phyloP scores from a whole-genome alignment of 257 asterid species.

The Solanum ossicruentum region DNA sequence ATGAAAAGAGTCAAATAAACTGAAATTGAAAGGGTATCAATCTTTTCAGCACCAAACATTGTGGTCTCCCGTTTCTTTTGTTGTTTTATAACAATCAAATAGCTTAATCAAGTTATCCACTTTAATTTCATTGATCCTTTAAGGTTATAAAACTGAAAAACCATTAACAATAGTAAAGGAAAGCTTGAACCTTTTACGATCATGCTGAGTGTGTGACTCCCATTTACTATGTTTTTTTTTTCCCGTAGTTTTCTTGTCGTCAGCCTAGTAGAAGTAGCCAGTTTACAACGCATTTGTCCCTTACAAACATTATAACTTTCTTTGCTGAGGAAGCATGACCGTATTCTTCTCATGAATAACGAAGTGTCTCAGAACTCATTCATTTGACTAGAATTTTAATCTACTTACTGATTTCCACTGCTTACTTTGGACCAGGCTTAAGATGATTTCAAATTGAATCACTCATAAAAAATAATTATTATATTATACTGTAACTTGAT shows the following conservation, averaged over 20 bases:
- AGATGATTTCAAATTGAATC: background rate
- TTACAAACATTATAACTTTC: background rate
- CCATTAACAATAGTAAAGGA: background rate
- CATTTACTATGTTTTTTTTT: background rate
- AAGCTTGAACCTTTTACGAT: background rate
- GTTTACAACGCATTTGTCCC: background rate
- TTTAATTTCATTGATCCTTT: background rate
- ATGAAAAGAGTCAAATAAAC: background rate
- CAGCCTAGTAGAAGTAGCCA: background rate
- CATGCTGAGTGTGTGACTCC: background rate
- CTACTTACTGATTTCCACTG: background rate
- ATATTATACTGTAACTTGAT: background rate
- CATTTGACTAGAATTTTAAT: background rate
- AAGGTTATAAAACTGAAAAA: background rate
- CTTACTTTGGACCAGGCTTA: background rate
- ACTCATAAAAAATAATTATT: background rate
- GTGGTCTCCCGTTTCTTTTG: background rate
- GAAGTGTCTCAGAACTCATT: background rate
- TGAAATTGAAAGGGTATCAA: background rate
- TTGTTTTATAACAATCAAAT: background rate
- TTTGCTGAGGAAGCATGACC: background rate
- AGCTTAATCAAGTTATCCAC: background rate
- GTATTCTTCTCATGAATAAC: background rate
- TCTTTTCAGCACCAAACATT: background rate
- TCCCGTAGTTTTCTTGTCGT: background rate